Base-by-base conservation (phyloP, 2,329 filamentous ascomycete species). In the Penicillium sp. region DNA sequence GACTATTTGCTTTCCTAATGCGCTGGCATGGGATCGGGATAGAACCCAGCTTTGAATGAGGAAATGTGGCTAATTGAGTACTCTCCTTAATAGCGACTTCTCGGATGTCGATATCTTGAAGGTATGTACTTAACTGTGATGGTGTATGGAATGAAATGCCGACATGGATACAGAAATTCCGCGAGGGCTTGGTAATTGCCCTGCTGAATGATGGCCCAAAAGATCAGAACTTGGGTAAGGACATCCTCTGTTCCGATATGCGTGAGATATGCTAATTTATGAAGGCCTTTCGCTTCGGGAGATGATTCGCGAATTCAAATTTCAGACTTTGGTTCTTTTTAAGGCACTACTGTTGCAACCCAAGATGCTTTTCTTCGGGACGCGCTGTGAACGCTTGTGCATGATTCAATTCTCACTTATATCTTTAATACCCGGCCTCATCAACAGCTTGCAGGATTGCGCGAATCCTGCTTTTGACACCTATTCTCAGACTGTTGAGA, bases 281-380 rank as follows among this genome's bases (percentile, higher is more conserved):
- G 19, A 62, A 84, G 83, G 84, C 15, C 79, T 87, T 55, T 96
- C 91, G 62, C 80, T 97, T 63, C 84, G 94, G 55, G 93, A 97
- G 76, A 83, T 99, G 71, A 89, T 99, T 55, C 88, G 93, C 72
- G 91, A 96, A 74, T 99, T 96, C 75, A 92, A 90, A 74, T 91
- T 91, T 82, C 92, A 99, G 81, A 96, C 92, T 0, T 78, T 99
- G 60, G 91, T 97, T 48, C 81, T 99, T 54, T 87, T 99, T 70
- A 99, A 99, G 78, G 96, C 91, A 72, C 88, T 92, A 72, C 79
- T 99, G 61, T 80, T 99, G 61, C 93, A 99, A 74, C 93, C 92
- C 53, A 99, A 97, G 92, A 97, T 97, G 89, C 87, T 99, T 53
- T 97, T 99, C 79, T 99, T 97, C 69, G 92, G 94, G 60, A 92